A percentile compares a stretch with the other conserved stretches of the same genome.
Conservation (phyloP, 495 filamentous ascomycete species). For the Ramalina intermedia region DNA sequence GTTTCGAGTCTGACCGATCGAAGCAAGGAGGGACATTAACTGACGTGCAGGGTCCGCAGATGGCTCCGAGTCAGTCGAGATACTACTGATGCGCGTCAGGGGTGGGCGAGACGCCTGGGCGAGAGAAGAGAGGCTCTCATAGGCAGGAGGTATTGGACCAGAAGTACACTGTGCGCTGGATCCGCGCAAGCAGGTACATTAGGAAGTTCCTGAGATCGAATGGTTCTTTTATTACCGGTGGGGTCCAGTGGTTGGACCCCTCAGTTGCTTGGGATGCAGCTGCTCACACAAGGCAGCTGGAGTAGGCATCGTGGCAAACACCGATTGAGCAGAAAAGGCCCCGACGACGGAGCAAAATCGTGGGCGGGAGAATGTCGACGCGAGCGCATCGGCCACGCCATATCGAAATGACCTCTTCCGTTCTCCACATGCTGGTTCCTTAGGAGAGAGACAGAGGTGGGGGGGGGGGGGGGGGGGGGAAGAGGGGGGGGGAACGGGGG, state of each 20-base stretch:
- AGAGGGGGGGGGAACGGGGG: background rate
- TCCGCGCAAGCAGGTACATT: constrained; percentile 6
- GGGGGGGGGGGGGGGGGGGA: background rate
- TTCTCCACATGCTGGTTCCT: no score
- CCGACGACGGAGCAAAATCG: background rate
- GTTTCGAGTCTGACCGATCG: constrained; percentile 24
- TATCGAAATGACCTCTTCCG: background rate
- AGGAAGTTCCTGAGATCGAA: constrained; percentile 4
- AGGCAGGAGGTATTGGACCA: constrained; percentile 8
- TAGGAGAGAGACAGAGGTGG: no score
- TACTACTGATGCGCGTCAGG: constrained; percentile 18
- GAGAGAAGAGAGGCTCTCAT: constrained; percentile 5
- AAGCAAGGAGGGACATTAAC: constrained; percentile 13
- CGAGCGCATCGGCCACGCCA: background rate
- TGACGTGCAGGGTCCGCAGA: constrained; percentile 20
- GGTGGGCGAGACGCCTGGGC: constrained; percentile 15
- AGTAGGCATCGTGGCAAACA: background rate
- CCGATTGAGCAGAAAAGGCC: constrained; percentile 1
- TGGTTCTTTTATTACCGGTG: background rate
- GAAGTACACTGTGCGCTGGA: constrained; percentile 2
- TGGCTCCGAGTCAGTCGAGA: constrained; percentile 10
- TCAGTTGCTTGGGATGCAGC: background rate
- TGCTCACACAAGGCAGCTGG: background rate
- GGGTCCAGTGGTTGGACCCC: background rate
- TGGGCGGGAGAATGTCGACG: background rate